Conservation (phyloP, 176 grass and related monocot species). For the Aegilops tauschii region DNA sequence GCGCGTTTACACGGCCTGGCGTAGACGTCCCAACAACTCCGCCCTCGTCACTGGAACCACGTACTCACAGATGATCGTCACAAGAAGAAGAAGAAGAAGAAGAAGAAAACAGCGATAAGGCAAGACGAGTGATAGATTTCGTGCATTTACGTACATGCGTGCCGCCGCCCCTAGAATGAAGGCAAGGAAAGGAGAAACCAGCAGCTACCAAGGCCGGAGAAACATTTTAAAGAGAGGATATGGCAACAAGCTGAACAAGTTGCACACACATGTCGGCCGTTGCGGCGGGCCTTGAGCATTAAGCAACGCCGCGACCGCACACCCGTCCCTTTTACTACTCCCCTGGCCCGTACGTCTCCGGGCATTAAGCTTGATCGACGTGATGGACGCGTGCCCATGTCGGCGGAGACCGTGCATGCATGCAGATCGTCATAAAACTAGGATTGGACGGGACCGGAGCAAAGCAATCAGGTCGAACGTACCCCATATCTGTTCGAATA, state of each 20-base stretch:
- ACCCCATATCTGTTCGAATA: neutral
- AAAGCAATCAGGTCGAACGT: neutral
- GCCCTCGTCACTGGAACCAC: neutral
- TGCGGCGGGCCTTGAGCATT: neutral
- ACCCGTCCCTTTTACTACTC: neutral
- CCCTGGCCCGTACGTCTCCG: neutral
- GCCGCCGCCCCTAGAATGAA: neutral
- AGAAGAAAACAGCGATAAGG: too few relatives aligned
- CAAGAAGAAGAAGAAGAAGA: neutral
- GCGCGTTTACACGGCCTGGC: slow-evolving; percentile 3
- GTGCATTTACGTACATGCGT: neutral
- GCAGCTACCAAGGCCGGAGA: neutral
- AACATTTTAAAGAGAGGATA: neutral
- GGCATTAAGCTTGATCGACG: too few relatives aligned
- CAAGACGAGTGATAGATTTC: too few relatives aligned
- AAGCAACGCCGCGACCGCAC: neutral
- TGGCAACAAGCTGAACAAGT: neutral
- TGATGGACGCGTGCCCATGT: neutral
- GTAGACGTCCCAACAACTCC: slow-evolving; percentile 31
- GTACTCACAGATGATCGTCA: neutral
- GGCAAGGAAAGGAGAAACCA: neutral
- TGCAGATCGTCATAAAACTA: neutral
- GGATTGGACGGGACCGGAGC: neutral
- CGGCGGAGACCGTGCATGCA: slow-evolving; percentile 18
- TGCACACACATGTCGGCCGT: neutral